Conservation (phyloP, 2,329 filamentous ascomycete genomes). For the Aspergillus clavatus region DNA sequence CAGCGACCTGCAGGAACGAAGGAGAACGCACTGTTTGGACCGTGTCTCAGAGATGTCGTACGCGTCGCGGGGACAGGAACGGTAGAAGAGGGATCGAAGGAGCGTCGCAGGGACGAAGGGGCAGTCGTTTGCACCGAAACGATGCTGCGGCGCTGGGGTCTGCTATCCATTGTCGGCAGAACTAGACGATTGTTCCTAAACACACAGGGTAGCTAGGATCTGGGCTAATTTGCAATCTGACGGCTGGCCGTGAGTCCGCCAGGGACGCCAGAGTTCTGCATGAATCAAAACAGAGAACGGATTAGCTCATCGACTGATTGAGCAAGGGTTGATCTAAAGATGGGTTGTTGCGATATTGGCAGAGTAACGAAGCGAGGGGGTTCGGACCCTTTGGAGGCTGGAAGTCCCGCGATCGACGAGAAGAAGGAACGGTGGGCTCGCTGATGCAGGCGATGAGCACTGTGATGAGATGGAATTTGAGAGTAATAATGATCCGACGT, state of each 20-base stretch:
- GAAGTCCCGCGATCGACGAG: background rate
- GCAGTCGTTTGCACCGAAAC: conserved; percentile 19
- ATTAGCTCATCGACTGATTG: conserved; percentile 11
- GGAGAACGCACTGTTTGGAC: conserved; percentile 8
- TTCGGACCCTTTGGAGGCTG: background rate
- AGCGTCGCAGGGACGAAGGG: conserved; percentile 20
- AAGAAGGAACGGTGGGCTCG: background rate
- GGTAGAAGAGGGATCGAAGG: conserved; percentile 21
- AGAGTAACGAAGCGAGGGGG: conserved; percentile 9
- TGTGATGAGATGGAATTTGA: conserved; percentile 1
- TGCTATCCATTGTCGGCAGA: conserved; percentile 23
- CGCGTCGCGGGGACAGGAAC: conserved; percentile 12
- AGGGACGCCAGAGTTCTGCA: conserved; percentile 5
- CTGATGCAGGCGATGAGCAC: background rate
- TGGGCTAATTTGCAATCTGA: conserved; percentile 16
- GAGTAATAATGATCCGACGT: conserved; percentile 4
- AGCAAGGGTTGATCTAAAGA: conserved; percentile 8
- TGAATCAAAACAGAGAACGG: conserved; percentile 6
- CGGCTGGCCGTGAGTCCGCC: conserved; percentile 15
- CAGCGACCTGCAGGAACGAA: conserved; percentile 4
- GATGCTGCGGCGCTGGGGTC: conserved; percentile 22
- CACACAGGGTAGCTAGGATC: conserved; percentile 7
- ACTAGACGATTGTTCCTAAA: too few relatives aligned
- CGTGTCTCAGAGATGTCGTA: conserved; percentile 16
- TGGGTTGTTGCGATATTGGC: conserved; percentile 4